Evolutionary conservation across 805 yeast species (phyloP), one percentile per base, ranked within the genome.

Genomic region (Blastobotrys mokoenaii): DNA sequence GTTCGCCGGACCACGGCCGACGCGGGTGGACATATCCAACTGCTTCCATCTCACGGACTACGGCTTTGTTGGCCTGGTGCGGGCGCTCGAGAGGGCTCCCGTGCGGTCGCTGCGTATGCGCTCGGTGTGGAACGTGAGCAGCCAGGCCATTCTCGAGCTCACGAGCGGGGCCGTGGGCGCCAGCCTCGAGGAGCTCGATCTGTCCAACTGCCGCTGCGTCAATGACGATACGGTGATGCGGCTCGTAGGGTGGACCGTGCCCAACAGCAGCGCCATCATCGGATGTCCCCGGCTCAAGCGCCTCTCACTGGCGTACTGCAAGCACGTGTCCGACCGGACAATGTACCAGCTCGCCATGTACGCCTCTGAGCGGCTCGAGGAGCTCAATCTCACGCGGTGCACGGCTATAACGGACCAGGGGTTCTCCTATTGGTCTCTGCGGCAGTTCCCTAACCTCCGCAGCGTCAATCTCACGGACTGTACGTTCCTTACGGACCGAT

Each of bases 101-200:
- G 72, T 84, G 38, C 67, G 68, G 44, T 62, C 64, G 8, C 64
- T 84, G 41, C 72, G 70, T 48, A 80, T 83, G 87, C 70, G 69
- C 49, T 77, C 84, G 12, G 80, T 76, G 40, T 83, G 90, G 90
- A 85, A 81, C 53, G 77, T 84, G 7, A 75, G 81, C 48, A 85
- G 87, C 2, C 80, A 82, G 85, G 84, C 89, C 2, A 80, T 83
- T 27, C 81, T 83, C 87, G 90, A 84, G 59, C 62, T 83, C 36
- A 74, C 86, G 1, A 79, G 75, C 1, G 80, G 82, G 0, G 70
- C 75, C 52, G 78, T 82, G 29, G 88, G 88, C 7, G 66, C 70
- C 30, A 63, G 71, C 50, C 63, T 84, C 33, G 76, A 70, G 45
- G 79, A 75, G 43, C 66, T 84, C 16, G 87, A 83, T 59, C 65